Evolutionary conservation across 495 filamentous ascomycete genomes (phyloP), one percentile per base, ranked within the genome.

Genomic region (Amorphotheca resinae): DNA sequence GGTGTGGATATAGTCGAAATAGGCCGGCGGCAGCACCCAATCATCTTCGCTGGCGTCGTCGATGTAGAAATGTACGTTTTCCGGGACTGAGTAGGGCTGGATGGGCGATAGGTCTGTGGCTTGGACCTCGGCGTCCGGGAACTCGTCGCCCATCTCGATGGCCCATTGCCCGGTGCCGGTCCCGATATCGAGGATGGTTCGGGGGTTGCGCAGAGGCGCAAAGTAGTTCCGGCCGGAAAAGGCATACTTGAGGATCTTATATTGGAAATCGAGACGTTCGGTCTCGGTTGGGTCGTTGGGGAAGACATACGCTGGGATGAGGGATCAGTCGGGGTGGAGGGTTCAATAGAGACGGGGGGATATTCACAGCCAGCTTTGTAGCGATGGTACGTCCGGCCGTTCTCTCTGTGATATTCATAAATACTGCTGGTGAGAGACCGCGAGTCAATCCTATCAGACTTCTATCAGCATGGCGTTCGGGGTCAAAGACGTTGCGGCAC

Each of bases 101-200:
- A 60, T 59, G 31, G 46, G 58, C n/a, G 54, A 57, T 22, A 52
- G 31, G 46, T 48, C 49, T n/a, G 45, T 56, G 9, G 28, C 56
- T 41, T 54, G 34, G 23, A 59, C 42, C 32, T 36, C 35, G 0
- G 52, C 48, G 30, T 33, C 45, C 22, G 55, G 53, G 23, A 60
- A 57, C 21, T 52, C 53, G 50, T 58, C 59, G 62, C 69, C 65
- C 61, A 77, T 69, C 46, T 77, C 74, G 30, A 81, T 79, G 1
- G 76, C 71, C 78, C 78, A 81, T 48, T 74, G 40, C 8, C 67
- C 67, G 2, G 64, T 84, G 2, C 82, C 82, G 7, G 79, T 83
- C 5, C 76, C 81, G 12, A 86, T 69, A 51, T 86, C 82, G 1
- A 87, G 66, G 12, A 85, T 72, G 21, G 61, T 58, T 26, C 64